Evolutionary conservation across 2,329 filamentous ascomycete genomes (phyloP), one percentile per base, ranked within the genome.

Genomic region (Clarireedia hainanense): DNA sequence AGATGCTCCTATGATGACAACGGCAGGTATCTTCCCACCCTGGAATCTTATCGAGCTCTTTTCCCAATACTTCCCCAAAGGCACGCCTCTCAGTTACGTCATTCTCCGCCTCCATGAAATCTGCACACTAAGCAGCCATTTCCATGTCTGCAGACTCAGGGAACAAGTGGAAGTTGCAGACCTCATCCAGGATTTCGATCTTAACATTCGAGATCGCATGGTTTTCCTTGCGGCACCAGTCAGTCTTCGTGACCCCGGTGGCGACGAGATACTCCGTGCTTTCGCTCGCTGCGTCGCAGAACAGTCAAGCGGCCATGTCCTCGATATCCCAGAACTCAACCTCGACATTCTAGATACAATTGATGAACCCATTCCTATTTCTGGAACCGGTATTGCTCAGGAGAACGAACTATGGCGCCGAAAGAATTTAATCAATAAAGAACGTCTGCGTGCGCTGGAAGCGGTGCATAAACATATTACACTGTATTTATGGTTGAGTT

Each of bases 401-500:
- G 6, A 6, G 3, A 14, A 23, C 6, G 0, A 14, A 17, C 2
- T 6, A 3, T 23, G 12, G 20, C 6, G 7, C 2, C 1, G 2
- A 1, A 6, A 46, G 1, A 69, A 71, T 14, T 72, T 78, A 36
- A 10, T 24, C 52, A 69, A 74, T 15, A 63, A 63, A 51, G 57
- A 47, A 6, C 0, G 90, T 62, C 76, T 99, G 10, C 74, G 75
- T 54, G 72, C 76, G 7, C 75, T 97, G 20, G 94, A 99, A 69
- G 70, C 74, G 3, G 76, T 99, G 15, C 94, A 99, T 73, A 88
- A 89, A 65, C 77, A 83, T 27, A 75, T 99, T 39, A 89, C 92
- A 46, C 74, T 91, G 47, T 99, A 97, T 68, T 78, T 95, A 2
- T 99, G 94, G 94, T 77, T 99, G 15, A 92, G 88, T 64, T 97